These are phyloP conservation scores for Apiospora phragmitis DNA, from an alignment of 2,329 filamentous ascomycete species.

Conservation along the genomic window DNA sequence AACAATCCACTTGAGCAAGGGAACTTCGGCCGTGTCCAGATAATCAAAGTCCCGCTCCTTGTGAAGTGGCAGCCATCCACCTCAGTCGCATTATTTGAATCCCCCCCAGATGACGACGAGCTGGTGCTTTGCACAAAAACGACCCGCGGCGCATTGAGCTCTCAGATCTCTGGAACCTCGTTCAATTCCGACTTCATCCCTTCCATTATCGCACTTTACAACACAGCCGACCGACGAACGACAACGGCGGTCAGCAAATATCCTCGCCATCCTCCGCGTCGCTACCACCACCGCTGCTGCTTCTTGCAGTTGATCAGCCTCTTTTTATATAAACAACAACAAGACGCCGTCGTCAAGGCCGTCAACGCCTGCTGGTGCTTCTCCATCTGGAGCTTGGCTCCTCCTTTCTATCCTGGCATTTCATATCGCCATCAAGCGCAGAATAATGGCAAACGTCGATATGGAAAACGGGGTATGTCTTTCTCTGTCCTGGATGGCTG, in stretches of 20 bases:
- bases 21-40: background rate
- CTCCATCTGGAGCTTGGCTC: slow-evolving; percentile 37
- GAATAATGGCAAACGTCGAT: slow-evolving; percentile 35
- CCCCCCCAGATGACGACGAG: slow-evolving; percentile 6
- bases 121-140: slow-evolving; percentile 5
- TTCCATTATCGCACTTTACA: background rate
- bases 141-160: background rate
- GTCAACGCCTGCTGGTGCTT: slow-evolving; percentile 23
- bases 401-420: slow-evolving; percentile 35
- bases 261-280: background rate
- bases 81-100: background rate
- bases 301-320: background rate
- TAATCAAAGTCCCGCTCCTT: background rate
- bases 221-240: background rate
- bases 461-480: slow-evolving; percentile 15
- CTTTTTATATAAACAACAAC: slow-evolving; percentile 15
- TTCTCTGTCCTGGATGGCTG: background rate
- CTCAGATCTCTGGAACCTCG: background rate
- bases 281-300: background rate
- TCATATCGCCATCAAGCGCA: slow-evolving; percentile 27
- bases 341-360: slow-evolving; percentile 25
- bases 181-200: background rate
- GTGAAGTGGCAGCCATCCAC: background rate
- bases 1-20: slow-evolving; percentile 1
- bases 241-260: background rate